Conservation (phyloP, 768 basidiomycete genomes). For the Obba rivulosa region DNA sequence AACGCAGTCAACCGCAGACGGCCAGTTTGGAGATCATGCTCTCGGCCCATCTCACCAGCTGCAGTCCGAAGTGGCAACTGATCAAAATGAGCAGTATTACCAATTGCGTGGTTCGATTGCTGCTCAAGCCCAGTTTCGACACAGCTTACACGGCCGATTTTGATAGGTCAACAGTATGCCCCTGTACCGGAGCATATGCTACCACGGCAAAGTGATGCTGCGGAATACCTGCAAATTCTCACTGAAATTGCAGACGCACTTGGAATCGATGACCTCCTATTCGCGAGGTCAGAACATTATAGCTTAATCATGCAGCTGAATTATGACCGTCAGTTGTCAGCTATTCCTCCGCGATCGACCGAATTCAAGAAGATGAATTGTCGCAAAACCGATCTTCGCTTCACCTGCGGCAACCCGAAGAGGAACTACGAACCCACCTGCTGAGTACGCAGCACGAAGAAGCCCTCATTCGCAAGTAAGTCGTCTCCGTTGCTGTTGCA, state of each 20-base stretch:
- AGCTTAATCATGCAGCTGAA: no score
- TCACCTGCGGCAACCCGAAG: constrained; percentile 30
- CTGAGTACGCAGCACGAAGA: constrained; percentile 31
- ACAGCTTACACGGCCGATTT: no score
- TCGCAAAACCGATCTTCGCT: constrained; percentile 28
- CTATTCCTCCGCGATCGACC: constrained; percentile 32
- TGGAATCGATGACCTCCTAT: constrained; percentile 10
- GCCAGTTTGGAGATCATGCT: no score
- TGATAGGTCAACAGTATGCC: no score
- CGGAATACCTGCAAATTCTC: constrained; percentile 1
- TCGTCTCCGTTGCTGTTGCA: background rate
- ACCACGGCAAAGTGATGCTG: background rate
- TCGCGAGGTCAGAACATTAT: no score
- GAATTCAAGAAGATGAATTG: constrained; percentile 28
- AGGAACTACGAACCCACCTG: constrained; percentile 33
- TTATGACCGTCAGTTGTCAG: constrained; percentile 20
- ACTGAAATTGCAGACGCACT: constrained; percentile 12
- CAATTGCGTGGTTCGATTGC: no score
- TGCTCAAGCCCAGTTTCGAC: no score
- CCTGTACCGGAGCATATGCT: no score
- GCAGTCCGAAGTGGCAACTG: no score
- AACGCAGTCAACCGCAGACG: no score
- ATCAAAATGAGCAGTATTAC: no score
- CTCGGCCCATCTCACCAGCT: no score
- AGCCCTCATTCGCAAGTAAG: constrained; percentile 34